Conservation (phyloP, 2,329 filamentous ascomycete species). For the Chaetomium sp. region DNA sequence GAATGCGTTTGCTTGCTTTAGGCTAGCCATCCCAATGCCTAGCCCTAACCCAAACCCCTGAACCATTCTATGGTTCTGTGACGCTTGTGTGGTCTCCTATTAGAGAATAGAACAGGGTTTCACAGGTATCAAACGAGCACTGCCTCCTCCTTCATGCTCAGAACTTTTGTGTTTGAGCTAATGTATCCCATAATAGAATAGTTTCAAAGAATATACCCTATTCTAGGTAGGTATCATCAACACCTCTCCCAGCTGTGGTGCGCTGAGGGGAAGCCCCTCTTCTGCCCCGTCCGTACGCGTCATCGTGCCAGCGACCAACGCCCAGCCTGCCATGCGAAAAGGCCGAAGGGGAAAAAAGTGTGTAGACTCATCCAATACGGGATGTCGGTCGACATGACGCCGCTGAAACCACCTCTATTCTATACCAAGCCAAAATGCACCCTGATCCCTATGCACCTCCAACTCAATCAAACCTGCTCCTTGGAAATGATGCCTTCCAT, state of each 20-base stretch:
- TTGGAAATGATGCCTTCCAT: conserved; percentile 36
- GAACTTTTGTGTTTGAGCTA: background rate
- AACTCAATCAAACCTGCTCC: background rate
- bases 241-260: background rate
- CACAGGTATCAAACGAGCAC: background rate
- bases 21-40: too few relatives aligned
- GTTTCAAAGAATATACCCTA: background rate
- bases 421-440: conserved; percentile 17
- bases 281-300: conserved; percentile 3
- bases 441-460: background rate
- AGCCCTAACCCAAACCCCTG: background rate
- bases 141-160: background rate
- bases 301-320: conserved; percentile 4
- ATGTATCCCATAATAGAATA: background rate
- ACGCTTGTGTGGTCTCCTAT: background rate
- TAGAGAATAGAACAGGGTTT: background rate
- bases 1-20: too few relatives aligned
- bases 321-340: background rate
- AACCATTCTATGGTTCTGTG: background rate
- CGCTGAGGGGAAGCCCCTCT: background rate
- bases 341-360: background rate
- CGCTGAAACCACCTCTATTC: conserved; percentile 11
- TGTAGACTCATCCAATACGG: background rate
- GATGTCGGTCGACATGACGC: background rate
- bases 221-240: background rate